phyloP scores from a whole-genome alignment of 306 rosid genomes.

The Vigna reflexopilosa region DNA sequence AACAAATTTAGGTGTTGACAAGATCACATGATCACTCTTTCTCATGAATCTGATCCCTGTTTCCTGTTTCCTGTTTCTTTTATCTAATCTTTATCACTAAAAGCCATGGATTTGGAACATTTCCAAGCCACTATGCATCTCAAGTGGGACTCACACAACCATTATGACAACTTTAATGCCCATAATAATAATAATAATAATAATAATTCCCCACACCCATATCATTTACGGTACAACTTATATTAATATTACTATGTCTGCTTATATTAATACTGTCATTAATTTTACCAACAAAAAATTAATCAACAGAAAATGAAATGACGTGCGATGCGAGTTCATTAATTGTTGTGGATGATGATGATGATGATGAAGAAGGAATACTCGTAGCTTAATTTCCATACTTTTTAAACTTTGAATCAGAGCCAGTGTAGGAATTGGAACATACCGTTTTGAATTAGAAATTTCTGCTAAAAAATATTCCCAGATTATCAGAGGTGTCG shows the following conservation, averaged over 20 bases:
- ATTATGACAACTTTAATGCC: conserved; percentile 47
- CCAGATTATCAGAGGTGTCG: conserved; percentile 31
- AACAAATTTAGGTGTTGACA: conserved; percentile 40
- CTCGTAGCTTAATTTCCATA: background rate
- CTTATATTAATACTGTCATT: background rate
- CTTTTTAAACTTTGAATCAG: background rate
- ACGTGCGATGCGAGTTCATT: too few species aligned
- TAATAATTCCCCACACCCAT: background rate
- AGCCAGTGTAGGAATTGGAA: conserved; percentile 12
- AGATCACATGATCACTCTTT: conserved; percentile 47
- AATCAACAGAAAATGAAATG: too few species aligned
- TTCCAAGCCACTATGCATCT: conserved; percentile 42
- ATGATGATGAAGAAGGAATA: conserved; percentile 13
- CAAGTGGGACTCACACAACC: conserved; percentile 51
- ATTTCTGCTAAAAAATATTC: conserved; percentile 7
- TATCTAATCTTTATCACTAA: conserved; percentile 42
- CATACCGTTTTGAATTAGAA: conserved; percentile 24
- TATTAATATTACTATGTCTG: conserved; percentile 18
- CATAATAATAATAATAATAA: conserved; percentile 7
- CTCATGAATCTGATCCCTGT: background rate
- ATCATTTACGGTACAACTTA: background rate
- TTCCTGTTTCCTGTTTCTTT: conserved; percentile 19
- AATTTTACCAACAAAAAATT: background rate
- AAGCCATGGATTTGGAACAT: conserved; percentile 52
- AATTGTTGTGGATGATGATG: background rate